phyloP scores from a whole-genome alignment of 2,329 filamentous ascomycete species.

The Aspergillus brasiliensis region DNA sequence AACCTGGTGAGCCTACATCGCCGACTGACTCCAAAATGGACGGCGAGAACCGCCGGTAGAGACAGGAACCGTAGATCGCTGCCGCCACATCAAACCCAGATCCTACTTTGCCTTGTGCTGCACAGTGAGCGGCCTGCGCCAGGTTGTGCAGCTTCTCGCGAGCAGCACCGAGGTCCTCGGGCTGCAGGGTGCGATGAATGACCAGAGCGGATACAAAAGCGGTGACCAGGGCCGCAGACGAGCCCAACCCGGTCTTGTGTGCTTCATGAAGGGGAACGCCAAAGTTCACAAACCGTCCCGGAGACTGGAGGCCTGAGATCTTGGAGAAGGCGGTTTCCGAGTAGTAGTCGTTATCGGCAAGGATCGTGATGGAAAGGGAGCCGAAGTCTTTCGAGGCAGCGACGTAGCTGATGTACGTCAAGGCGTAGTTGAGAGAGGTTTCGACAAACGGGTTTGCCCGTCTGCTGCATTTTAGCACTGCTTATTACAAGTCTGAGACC shows the following conservation, averaged over 20 bases:
- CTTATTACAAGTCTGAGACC: neutral
- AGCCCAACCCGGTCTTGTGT: slow-evolving; percentile 95
- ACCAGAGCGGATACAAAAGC: slow-evolving; percentile 64
- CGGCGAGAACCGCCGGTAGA: slow-evolving; percentile 91
- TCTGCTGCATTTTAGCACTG: slow-evolving; percentile 37
- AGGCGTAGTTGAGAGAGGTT: slow-evolving; percentile 81
- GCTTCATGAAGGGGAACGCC: slow-evolving; percentile 72
- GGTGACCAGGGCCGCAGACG: slow-evolving; percentile 91
- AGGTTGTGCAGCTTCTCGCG: slow-evolving; percentile 80
- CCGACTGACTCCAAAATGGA: slow-evolving; percentile 68
- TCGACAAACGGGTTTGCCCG: slow-evolving; percentile 84
- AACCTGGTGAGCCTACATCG: slow-evolving; percentile 66
- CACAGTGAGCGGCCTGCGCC: slow-evolving; percentile 89
- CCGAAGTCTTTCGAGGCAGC: slow-evolving; percentile 59
- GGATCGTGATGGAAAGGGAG: slow-evolving; percentile 76
- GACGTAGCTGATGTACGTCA: slow-evolving; percentile 71
- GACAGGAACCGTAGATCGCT: slow-evolving; percentile 87
- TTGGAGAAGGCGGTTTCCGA: slow-evolving; percentile 62
- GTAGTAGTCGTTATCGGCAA: slow-evolving; percentile 97
- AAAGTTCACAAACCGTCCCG: slow-evolving; percentile 71
- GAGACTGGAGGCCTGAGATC: slow-evolving; percentile 29
- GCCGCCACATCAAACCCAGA: slow-evolving; percentile 94
- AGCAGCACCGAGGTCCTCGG: slow-evolving; percentile 51
- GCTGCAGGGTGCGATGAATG: slow-evolving; percentile 47
- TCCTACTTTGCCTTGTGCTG: slow-evolving; percentile 94